Evolutionary conservation across 2,329 filamentous ascomycete genomes (phyloP), one percentile per base, ranked within the genome.

Genomic region (Aspergillus melleus): DNA sequence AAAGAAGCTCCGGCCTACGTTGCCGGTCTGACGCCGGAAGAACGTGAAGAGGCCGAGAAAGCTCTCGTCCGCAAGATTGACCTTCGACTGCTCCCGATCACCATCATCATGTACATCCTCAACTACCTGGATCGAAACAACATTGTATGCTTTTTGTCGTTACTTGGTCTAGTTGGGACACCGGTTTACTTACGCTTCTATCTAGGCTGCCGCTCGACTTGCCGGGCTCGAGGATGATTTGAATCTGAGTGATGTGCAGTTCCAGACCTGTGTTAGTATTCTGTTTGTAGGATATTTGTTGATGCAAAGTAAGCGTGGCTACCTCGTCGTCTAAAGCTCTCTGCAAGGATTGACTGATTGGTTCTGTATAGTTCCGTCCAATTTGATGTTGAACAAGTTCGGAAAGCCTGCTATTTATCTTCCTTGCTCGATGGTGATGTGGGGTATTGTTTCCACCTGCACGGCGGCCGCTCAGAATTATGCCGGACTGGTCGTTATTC

Each of bases 61-160:
- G 81, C 79, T 39, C 76, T 93, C 67, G 83, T 86, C 72, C 83
- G 86, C 66, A 92, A 91, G 77, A 86, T 92, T 57, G 90, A 92
- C 70, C 67, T 82, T 20, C 83, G 89, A 54, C 61, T 92, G 73
- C 78, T 91, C 66, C 88, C 88, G 0, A 87, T 87, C 75, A 79
- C 92, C 59, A 85, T 92, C 52, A 72, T 91, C 64, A 90, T 92
- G 78, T 92, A 91, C 69, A 90, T 92, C 71, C 81, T 90, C 77
- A 91, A 92, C 76, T 92, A 90, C 73, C 75, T 89, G 12, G 85
- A 87, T 64, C 77, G 82, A 47, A 86, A 86, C 67, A 86, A 86
- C 58, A 85, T 87, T 57, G 84, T 84, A 2, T 77, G 66, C n/a
- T 20, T 8, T 16, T 26, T 22, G 8, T 6, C 16, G 14, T 20